Evolutionary conservation across 495 filamentous ascomycete species (phyloP).

Genomic region (Clavariopsis aquatica): DNA sequence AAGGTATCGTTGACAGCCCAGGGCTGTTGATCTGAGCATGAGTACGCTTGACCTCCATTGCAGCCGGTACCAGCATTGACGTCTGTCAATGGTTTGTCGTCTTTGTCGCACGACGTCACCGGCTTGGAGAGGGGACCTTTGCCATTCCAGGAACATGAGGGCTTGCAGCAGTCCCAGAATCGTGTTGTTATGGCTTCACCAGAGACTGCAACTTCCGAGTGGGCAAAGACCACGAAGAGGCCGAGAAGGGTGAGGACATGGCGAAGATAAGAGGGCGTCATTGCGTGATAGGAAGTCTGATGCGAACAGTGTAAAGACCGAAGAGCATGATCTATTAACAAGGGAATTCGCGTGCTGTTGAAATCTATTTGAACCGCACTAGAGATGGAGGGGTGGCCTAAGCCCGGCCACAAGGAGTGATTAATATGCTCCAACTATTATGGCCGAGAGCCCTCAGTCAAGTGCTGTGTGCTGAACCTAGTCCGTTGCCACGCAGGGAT

Average conservation of each 20-base stretch:
- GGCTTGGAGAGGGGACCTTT: constrained; percentile 54
- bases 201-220: constrained; percentile 8
- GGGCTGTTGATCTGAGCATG: constrained; percentile 62
- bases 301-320: constrained; percentile 29
- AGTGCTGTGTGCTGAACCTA: constrained; percentile 26
- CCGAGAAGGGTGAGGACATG: constrained; percentile 63
- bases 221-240: constrained; percentile 44
- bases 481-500: constrained; percentile 34
- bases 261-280: constrained; percentile 35
- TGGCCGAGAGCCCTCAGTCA: constrained; percentile 28
- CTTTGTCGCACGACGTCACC: constrained; percentile 57
- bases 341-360: constrained; percentile 28
- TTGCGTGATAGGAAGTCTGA: constrained; percentile 36
- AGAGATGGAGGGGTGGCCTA: constrained; percentile 34
- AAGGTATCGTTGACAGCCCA: constrained; percentile 61
- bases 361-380: constrained; percentile 38
- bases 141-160: constrained; percentile 63
- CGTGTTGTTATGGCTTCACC: constrained; percentile 55
- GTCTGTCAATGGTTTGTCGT: constrained; percentile 53
- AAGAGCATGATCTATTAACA: constrained; percentile 34
- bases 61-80: constrained; percentile 47
- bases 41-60: constrained; percentile 58
- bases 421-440: constrained; percentile 32
- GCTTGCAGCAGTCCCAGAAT: constrained; percentile 73
- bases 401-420: constrained; percentile 35